Evolutionary conservation across 345 rosid genomes (phyloP).

Genomic region (Eutrema yunnanense): DNA sequence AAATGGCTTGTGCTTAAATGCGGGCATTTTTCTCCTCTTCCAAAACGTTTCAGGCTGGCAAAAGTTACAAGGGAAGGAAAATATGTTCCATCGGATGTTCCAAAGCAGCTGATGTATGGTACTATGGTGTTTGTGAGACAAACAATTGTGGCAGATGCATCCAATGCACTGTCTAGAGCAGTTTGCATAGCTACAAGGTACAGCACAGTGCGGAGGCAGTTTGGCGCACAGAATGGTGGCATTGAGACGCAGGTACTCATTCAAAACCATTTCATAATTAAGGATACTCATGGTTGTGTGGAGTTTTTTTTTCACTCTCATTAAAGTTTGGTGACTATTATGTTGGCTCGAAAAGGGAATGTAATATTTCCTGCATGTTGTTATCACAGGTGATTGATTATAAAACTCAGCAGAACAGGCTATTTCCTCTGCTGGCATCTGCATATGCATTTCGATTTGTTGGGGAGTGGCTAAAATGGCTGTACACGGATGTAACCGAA

Average conservation of each 20-base stretch:
- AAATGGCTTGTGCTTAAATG: background rate
- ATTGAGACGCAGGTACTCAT: slow-evolving; percentile 74
- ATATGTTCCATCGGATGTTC: slow-evolving; percentile 67
- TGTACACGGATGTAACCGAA: slow-evolving; percentile 81
- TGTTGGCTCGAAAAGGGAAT: background rate
- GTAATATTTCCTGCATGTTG: slow-evolving; percentile 8
- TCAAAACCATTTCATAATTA: background rate
- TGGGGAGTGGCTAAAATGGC: slow-evolving; percentile 98
- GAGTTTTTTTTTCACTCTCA: background rate
- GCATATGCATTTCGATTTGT: slow-evolving; percentile 98
- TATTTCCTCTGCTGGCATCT: slow-evolving; percentile 97
- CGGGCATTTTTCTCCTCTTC: slow-evolving; percentile 4
- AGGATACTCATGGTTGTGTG: background rate
- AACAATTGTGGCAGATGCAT: slow-evolving; percentile 84
- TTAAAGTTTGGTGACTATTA: background rate
- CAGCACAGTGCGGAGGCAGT: slow-evolving; percentile 95
- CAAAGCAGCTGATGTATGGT: slow-evolving; percentile 84
- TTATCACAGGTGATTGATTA: slow-evolving; percentile 82
- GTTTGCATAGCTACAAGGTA: slow-evolving; percentile 98
- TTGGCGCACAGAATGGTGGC: slow-evolving; percentile 70
- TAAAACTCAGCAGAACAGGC: slow-evolving; percentile 92
- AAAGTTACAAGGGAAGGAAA: slow-evolving; percentile 95
- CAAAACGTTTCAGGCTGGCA: slow-evolving; percentile 54
- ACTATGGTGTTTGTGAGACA: slow-evolving; percentile 95
- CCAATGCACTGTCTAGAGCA: slow-evolving; percentile 77